These are phyloP conservation scores for Mitragyna speciosa DNA, from an alignment of 257 asterid species.

Conservation along the genomic window DNA sequence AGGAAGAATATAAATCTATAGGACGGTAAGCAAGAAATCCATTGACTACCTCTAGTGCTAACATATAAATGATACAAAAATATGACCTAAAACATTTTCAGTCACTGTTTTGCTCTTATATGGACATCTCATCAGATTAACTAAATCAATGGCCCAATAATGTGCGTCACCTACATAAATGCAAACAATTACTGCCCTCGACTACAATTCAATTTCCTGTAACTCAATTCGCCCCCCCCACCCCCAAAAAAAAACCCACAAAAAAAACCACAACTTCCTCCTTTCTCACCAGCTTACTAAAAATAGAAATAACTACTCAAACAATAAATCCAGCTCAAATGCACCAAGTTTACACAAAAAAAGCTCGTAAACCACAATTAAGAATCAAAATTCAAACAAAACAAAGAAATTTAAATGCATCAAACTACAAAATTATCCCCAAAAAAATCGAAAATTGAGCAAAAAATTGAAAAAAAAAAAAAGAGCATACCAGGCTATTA, in stretches of 20 bases:
- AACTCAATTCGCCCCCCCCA: too few relatives aligned
- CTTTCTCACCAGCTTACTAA: not conserved
- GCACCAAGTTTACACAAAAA: not conserved
- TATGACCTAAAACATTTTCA: not conserved
- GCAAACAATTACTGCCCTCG: not conserved
- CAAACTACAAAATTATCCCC: not conserved
- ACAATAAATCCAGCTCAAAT: not conserved
- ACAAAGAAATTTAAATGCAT: not conserved
- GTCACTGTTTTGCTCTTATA: not conserved
- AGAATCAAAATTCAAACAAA: not conserved
- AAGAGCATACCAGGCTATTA: conserved; percentile 75
- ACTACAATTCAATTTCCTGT: too few relatives aligned
- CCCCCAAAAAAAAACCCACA: too few relatives aligned
- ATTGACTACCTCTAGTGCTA: not conserved
- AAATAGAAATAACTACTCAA: conserved; percentile 12
- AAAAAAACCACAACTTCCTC: not conserved
- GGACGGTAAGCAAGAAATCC: not conserved
- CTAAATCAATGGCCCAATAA: not conserved
- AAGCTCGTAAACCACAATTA: not conserved
- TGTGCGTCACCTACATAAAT: not conserved
- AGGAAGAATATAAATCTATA: not conserved
- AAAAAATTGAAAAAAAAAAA: not conserved
- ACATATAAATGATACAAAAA: not conserved
- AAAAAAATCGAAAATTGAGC: not conserved
- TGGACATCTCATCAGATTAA: not conserved